Percentiles rank a stretch among this genome's conserved stretches.
phyloP scores from a whole-genome alignment of 208 protist species.

The Naegleria gruberi region DNA sequence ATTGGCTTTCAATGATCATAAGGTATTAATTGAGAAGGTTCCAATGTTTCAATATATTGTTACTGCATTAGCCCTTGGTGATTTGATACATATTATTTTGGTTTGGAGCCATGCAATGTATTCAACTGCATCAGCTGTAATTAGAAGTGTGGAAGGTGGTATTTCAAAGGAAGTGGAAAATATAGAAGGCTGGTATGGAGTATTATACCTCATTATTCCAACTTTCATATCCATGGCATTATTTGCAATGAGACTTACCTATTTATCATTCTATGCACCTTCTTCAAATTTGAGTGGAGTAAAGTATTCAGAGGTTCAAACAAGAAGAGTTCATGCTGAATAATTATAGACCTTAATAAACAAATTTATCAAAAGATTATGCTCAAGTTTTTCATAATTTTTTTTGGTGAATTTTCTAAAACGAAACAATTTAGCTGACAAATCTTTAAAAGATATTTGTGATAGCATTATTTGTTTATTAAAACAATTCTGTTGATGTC shows the following conservation, averaged over 20 bases:
- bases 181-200: not conserved
- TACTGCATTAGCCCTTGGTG: not conserved
- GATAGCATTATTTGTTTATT: not conserved
- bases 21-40: not conserved
- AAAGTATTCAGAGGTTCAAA: not conserved
- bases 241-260: not conserved
- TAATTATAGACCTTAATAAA: not conserved
- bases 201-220: not conserved
- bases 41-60: not conserved
- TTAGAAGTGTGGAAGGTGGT: not conserved
- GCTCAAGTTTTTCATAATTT: too few relatives aligned
- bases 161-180: not conserved
- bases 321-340: not conserved
- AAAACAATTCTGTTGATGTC: not conserved
- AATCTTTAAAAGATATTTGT: not conserved
- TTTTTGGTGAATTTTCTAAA: too few relatives aligned
- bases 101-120: not conserved
- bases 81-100: not conserved
- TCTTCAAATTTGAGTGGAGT: not conserved
- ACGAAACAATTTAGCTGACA: too few relatives aligned
- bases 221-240: not conserved
- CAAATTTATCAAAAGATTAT: too few relatives aligned
- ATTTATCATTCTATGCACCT: not conserved
- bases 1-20: not conserved
- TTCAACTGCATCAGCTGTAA: not conserved